Evolutionary conservation across 2,329 filamentous ascomycete species (phyloP), one percentile per base, ranked within the genome.

Genomic region (Colletotrichum kahawae): DNA sequence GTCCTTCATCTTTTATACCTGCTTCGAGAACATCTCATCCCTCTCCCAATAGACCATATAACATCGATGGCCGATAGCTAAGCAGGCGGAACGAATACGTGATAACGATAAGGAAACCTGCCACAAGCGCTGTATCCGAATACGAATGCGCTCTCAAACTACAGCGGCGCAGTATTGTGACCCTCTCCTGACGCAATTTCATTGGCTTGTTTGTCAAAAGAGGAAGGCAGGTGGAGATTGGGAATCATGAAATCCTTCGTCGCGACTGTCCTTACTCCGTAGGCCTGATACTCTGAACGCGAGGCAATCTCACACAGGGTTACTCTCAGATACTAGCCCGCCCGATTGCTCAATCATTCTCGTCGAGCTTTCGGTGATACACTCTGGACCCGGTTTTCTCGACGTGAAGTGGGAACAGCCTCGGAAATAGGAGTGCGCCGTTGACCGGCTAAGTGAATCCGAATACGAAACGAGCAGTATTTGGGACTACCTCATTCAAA

Each of bases 131-230:
- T 21, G 27, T 38, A 67, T 24, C 72, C 68, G 72, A 75, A 72
- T 71, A 75, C 72, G 72, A 72, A 75, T 63, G 56, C 72, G 72
- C 33, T n/a, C 6, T 27, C 7, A 9, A 18, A 34, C 21, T 7
- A 10, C 18, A 63, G 31, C 33, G 34, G n/a, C 33, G 27, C 8
- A 27, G 7, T 10, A 27, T n/a, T 5, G 29, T 13, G 31, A 21
- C 29, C 33, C 21, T 29, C 16, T 2, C 2, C 14, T 18, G 29
- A 3, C 13, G 3, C 4, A 2, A 12, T 18, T 3, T 66, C 21
- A 70, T 66, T 54, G 12, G 67, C 31, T 5, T 1, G 4, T 36
- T n/a, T 38, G 8, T 13, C 33, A 12, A 64, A 43, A 57, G 5
- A 8, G 24, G 57, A 63, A 43, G 14, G 21, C 29, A 13, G 3